These are phyloP conservation scores for Tinospora cordifolia DNA, from an alignment of 164 flowering plant genomes.

Conservation along the genomic window DNA sequence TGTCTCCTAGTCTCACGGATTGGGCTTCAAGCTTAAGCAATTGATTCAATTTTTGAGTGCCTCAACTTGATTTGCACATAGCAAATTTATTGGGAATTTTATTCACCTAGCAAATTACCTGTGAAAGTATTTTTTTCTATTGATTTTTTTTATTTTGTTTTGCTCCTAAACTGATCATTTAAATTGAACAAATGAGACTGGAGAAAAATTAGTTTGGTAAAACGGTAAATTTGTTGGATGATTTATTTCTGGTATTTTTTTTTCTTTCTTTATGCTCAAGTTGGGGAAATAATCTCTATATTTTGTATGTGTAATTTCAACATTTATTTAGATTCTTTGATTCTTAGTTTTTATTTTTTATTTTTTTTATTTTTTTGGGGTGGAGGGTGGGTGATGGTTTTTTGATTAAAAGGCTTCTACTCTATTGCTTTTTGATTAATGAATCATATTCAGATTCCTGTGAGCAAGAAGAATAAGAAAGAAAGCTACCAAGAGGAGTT, in stretches of 20 bases:
- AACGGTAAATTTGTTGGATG: not conserved
- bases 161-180: no score
- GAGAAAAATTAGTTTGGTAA: no score
- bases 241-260: not conserved
- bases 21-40: no score
- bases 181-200: no score
- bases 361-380: not conserved
- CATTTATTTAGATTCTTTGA: not conserved
- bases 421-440: not conserved
- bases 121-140: no score
- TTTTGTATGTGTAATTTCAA: not conserved
- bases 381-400: no score
- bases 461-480: slow-evolving; percentile 78
- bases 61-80: no score
- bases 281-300: not conserved
- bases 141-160: no score
- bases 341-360: not conserved
- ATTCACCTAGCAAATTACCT: no score
- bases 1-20: no score
- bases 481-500: slow-evolving; percentile 81
- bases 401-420: not conserved
- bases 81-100: no score
- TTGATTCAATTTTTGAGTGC: no score
- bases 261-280: not conserved
- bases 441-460: slow-evolving; percentile 48